phyloP scores from a whole-genome alignment of 805 yeast genomes.

The Wickerhamomyces pijperi region DNA sequence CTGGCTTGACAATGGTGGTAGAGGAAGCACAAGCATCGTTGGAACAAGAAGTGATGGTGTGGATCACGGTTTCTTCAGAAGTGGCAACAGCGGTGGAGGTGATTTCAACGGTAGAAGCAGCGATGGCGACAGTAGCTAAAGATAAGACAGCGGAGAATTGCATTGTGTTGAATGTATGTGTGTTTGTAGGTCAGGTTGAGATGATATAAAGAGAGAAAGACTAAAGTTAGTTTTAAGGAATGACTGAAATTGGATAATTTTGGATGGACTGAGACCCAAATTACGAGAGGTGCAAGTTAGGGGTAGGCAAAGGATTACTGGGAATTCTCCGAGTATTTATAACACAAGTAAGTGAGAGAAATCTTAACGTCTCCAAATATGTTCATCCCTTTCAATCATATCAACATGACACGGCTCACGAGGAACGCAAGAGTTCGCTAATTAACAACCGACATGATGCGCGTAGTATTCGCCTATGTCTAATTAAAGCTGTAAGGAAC shows the following conservation, averaged over 20 bases:
- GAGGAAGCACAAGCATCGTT: constrained; percentile 9
- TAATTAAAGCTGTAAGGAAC: too few species aligned
- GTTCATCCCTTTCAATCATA: too few species aligned
- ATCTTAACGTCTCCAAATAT: too few species aligned
- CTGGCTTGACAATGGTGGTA: constrained; percentile 28
- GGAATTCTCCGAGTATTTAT: too few species aligned
- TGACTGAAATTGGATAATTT: neutral
- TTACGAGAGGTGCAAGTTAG: too few species aligned
- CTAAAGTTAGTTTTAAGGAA: constrained; percentile 13
- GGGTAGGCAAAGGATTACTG: too few species aligned
- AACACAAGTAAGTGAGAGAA: too few species aligned
- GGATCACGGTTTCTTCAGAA: constrained; percentile 10
- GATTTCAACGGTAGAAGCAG: constrained; percentile 13
- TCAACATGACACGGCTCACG: too few species aligned
- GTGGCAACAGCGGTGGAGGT: constrained; percentile 13
- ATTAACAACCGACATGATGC: too few species aligned
- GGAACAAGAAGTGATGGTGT: constrained; percentile 20
- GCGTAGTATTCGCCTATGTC: too few species aligned
- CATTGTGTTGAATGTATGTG: constrained; percentile 11
- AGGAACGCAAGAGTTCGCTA: too few species aligned
- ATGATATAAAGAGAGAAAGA: too few species aligned
- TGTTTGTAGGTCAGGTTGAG: constrained; percentile 1
- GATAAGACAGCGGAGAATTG: constrained; percentile 16
- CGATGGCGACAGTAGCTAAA: constrained; percentile 14
- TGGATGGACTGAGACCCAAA: neutral